Percentiles rank a stretch among this genome's conserved stretches.
Evolutionary conservation across 140 eudicot genomes (phyloP).

Genomic region (Stevia rebaudiana): DNA sequence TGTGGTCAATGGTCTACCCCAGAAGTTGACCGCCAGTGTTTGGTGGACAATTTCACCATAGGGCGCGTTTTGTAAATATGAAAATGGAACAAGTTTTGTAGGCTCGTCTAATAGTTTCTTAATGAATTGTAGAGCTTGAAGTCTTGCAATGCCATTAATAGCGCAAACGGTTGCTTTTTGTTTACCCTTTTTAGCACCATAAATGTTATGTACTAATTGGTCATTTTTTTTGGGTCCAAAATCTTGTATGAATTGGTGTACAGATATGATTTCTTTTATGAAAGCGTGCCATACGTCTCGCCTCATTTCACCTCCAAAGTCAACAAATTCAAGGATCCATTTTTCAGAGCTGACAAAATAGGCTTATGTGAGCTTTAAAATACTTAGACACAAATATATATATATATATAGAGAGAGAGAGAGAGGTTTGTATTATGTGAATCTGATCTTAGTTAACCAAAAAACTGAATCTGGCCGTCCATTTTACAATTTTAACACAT

Average conservation of each 20-base stretch:
- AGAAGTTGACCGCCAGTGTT: constrained; percentile 74
- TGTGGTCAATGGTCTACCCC: constrained; percentile 68
- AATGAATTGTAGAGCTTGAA: constrained; percentile 77
- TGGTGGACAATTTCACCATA: constrained; percentile 77
- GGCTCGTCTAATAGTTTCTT: constrained; percentile 76
- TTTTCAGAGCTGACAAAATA: constrained; percentile 43
- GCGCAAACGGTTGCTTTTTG: constrained; percentile 50
- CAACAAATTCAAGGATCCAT: constrained; percentile 84
- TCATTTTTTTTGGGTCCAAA: constrained; percentile 76
- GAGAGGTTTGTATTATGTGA: too few species aligned
- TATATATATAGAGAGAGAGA: too few species aligned
- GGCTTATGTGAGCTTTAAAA: neutral
- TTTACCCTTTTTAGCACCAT: constrained; percentile 77
- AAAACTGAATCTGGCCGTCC: too few species aligned
- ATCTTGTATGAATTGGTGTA: constrained; percentile 63
- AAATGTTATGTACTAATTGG: constrained; percentile 43
- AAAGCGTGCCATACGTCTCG: constrained; percentile 93
- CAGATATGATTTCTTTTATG: constrained; percentile 60
- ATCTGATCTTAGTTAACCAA: too few species aligned
- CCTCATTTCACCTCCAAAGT: constrained; percentile 92
- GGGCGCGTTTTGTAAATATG: constrained; percentile 68
- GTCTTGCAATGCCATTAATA: constrained; percentile 62
- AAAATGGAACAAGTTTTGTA: constrained; percentile 64
- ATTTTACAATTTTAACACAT: too few species aligned
- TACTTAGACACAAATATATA: neutral